Conservation (phyloP, 208 protist genomes). For the Novymonas esmeraldas region DNA sequence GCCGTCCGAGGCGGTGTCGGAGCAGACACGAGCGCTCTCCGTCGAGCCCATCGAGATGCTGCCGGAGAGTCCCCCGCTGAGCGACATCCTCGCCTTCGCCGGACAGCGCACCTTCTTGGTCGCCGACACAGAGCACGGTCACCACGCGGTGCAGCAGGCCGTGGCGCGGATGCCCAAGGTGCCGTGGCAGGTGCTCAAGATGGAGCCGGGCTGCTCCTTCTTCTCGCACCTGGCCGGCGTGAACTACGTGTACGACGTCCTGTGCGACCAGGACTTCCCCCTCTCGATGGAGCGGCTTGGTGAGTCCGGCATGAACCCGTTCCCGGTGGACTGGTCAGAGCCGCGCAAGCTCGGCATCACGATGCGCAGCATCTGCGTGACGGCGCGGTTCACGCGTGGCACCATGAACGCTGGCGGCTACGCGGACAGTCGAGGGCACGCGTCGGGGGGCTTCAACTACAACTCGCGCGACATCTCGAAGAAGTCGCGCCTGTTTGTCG, state of each 20-base stretch:
- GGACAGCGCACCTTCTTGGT: constrained; percentile 76
- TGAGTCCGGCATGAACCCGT: constrained; percentile 86
- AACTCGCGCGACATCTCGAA: constrained; percentile 58
- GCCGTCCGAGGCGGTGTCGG: constrained; percentile 37
- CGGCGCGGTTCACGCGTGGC: constrained; percentile 73
- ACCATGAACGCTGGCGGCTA: constrained; percentile 83
- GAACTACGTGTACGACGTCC: constrained; percentile 81
- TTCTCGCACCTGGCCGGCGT: constrained; percentile 79
- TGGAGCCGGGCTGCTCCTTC: constrained; percentile 75
- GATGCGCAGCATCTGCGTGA: constrained; percentile 85
- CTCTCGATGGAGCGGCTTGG: constrained; percentile 79
- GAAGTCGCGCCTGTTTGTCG: constrained; percentile 68
- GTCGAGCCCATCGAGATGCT: constrained; percentile 76
- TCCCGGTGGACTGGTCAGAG: constrained; percentile 89
- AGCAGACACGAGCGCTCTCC: constrained; percentile 48
- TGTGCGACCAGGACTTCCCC: constrained; percentile 90
- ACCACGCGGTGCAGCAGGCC: constrained; percentile 52
- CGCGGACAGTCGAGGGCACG: constrained; percentile 59
- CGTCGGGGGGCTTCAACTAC: constrained; percentile 59
- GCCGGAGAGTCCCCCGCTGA: constrained; percentile 76
- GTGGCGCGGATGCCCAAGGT: constrained; percentile 54
- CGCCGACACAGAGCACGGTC: constrained; percentile 58
- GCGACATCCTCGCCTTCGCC: constrained; percentile 73
- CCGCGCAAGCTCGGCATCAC: constrained; percentile 82
- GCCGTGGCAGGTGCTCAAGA: constrained; percentile 68